phyloP scores from a whole-genome alignment of 345 rosid genomes.

The Salix viminalis region DNA sequence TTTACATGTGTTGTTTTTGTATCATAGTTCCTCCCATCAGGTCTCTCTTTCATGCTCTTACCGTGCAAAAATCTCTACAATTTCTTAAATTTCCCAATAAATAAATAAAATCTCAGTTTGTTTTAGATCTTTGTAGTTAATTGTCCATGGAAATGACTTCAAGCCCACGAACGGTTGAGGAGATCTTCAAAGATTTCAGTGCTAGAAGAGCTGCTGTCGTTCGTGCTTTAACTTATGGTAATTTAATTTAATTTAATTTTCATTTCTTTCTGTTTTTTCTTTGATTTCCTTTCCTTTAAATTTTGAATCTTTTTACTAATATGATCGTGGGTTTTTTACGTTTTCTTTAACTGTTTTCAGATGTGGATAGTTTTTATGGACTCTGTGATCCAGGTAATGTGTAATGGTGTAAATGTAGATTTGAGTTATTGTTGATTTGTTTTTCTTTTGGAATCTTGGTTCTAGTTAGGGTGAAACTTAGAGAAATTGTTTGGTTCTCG shows the following conservation, averaged over 20 bases:
- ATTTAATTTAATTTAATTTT: neutral
- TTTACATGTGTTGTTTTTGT: neutral
- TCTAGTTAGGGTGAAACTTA: neutral
- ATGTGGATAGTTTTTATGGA: slow-evolving; percentile 21
- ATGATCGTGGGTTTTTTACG: neutral
- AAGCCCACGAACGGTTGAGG: slow-evolving; percentile 19
- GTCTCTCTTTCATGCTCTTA: neutral
- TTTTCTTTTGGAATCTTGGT: neutral
- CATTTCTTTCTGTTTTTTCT: neutral
- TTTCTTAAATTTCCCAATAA: neutral
- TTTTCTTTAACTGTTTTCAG: neutral
- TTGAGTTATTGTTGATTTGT: neutral
- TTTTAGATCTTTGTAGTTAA: neutral
- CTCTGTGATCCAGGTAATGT: slow-evolving; percentile 22
- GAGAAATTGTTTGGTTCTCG: slow-evolving; percentile 2
- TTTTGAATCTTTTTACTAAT: neutral
- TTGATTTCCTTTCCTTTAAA: neutral
- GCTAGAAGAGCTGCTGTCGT: slow-evolving; percentile 20
- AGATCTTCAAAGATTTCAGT: slow-evolving; percentile 23
- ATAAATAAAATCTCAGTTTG: neutral
- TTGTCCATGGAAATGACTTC: slow-evolving; percentile 23
- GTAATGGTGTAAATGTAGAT: slow-evolving; percentile 1
- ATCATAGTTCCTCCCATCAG: neutral
- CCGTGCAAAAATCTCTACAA: neutral
- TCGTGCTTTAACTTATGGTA: slow-evolving; percentile 21